Conservation (phyloP, 2,329 filamentous ascomycete genomes). For the Ophiostoma perfectum region DNA sequence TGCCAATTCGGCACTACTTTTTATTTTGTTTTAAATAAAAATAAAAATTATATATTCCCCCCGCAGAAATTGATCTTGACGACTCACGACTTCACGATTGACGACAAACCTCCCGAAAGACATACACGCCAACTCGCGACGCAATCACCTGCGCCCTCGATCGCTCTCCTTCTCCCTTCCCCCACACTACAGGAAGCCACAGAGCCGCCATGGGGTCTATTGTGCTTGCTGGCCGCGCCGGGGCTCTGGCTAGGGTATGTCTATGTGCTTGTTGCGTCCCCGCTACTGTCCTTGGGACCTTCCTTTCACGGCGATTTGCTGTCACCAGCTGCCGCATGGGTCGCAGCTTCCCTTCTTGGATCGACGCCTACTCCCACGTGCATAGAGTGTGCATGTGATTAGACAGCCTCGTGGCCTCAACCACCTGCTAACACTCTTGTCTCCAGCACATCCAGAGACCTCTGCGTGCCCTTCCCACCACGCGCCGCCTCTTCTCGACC, state of each 20-base stretch:
- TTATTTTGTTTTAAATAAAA: background rate
- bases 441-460: conserved; percentile 34
- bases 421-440: conserved; percentile 19
- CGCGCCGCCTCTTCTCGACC: conserved; percentile 37
- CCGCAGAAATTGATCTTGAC: conserved; percentile 18
- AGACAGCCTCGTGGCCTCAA: background rate
- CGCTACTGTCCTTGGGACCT: conserved; percentile 16
- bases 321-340: conserved; percentile 3
- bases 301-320: conserved; percentile 14
- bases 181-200: conserved; percentile 11
- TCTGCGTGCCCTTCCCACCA: conserved; percentile 31
- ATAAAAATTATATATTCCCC: conserved; percentile 17
- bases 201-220: conserved; percentile 44
- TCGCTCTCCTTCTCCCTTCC: conserved; percentile 7
- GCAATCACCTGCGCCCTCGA: background rate
- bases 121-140: background rate
- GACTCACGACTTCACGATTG: background rate
- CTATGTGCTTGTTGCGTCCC: background rate
- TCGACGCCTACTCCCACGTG: background rate
- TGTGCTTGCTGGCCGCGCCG: conserved; percentile 45
- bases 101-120: background rate
- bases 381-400: background rate
- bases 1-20: conserved; percentile 5
- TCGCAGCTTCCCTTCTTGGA: background rate
- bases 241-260: conserved; percentile 44